phyloP scores from a whole-genome alignment of 306 rosid species.

The Lathyrus oleraceus region DNA sequence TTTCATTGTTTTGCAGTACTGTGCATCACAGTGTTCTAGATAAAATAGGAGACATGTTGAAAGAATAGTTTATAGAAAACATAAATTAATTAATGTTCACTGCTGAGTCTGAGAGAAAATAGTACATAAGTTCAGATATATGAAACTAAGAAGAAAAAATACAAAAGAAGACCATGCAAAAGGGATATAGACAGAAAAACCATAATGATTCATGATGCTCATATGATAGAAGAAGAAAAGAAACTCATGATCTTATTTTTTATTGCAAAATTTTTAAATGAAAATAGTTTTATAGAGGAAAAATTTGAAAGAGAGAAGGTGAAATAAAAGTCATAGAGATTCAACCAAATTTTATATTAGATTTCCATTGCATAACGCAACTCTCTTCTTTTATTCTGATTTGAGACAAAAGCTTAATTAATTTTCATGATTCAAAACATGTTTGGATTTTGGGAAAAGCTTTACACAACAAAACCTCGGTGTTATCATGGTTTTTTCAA shows the following conservation, averaged over 20 bases:
- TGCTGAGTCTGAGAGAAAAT: conserved; percentile 26
- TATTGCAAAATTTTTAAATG: not conserved
- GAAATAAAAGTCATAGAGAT: not conserved
- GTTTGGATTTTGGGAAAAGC: too few relatives aligned
- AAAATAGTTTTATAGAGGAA: not conserved
- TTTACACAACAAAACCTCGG: not conserved
- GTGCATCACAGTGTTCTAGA: conserved; percentile 41
- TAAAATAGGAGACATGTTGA: conserved; percentile 25
- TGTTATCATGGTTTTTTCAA: not conserved
- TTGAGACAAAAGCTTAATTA: too few relatives aligned
- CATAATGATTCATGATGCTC: not conserved
- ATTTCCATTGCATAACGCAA: too few relatives aligned
- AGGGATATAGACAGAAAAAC: not conserved
- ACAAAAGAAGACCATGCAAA: conserved; percentile 40
- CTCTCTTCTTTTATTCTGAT: too few relatives aligned
- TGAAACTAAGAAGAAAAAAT: not conserved
- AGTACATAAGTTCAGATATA: too few relatives aligned
- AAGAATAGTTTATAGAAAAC: conserved; percentile 35
- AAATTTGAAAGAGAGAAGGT: not conserved
- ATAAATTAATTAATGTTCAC: conserved; percentile 23
- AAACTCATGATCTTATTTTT: not conserved
- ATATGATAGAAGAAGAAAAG: not conserved
- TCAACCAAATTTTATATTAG: too few relatives aligned
- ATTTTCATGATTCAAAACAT: too few relatives aligned
- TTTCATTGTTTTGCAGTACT: conserved; percentile 22